Conservation (phyloP, 371 early-diverging fungal species). For the Actinomucor elegans region DNA sequence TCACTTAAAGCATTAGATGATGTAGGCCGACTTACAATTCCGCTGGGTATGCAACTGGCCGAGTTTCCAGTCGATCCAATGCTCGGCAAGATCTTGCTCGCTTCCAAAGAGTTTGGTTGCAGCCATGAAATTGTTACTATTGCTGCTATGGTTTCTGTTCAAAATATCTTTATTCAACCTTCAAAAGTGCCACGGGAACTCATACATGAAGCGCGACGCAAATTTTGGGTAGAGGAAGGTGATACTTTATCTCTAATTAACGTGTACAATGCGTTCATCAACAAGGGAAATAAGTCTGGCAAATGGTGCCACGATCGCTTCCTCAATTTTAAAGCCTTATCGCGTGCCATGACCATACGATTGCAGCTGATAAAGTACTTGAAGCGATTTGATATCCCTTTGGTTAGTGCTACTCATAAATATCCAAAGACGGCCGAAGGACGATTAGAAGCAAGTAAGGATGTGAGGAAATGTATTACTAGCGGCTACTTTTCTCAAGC, state of each 20-base stretch:
- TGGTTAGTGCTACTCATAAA: constrained; percentile 41
- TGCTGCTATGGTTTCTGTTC: constrained; percentile 81
- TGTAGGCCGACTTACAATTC: constrained; percentile 73
- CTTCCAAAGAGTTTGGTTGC: constrained; percentile 68
- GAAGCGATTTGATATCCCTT: constrained; percentile 50
- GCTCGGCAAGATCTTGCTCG: constrained; percentile 70
- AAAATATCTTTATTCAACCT: constrained; percentile 69
- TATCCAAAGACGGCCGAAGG: constrained; percentile 27
- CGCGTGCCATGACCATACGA: constrained; percentile 70
- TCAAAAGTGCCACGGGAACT: constrained; percentile 49
- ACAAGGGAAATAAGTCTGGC: constrained; percentile 58
- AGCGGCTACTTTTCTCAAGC: constrained; percentile 80
- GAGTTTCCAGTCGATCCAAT: constrained; percentile 84
- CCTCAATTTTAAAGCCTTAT: constrained; percentile 72
- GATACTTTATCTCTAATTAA: constrained; percentile 81
- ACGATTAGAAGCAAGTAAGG: constrained; percentile 35
- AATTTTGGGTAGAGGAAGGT: constrained; percentile 83
- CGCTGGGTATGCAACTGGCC: constrained; percentile 76
- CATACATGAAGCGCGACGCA: constrained; percentile 59
- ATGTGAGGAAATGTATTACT: constrained; percentile 71
- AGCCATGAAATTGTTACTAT: constrained; percentile 80
- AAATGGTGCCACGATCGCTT: constrained; percentile 78
- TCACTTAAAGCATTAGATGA: constrained; percentile 77
- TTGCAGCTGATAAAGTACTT: constrained; percentile 70
- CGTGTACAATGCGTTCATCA: constrained; percentile 77